Evolutionary conservation across 2,329 filamentous ascomycete species (phyloP), one percentile per base, ranked within the genome.

Genomic region (Periglandula ipomoeae): DNA sequence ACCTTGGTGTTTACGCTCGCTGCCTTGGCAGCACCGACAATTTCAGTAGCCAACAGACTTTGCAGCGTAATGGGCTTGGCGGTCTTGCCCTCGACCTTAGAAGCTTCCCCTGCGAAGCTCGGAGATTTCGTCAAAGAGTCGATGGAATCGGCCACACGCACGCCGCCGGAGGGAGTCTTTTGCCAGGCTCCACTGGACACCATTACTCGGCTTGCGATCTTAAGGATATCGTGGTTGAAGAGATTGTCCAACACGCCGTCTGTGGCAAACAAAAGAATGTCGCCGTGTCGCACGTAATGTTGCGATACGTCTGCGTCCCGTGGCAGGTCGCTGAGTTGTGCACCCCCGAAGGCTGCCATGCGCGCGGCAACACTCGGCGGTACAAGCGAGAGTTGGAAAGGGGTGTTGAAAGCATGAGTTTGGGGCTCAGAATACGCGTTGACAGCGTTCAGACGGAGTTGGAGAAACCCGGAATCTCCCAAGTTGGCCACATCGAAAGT

Each of bases 171-270:
- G 0, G 68, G 70, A 1, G 78, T 78, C 56, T 75, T 74, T 19
- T 78, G 71, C 89, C 90, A 96, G 0, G 87, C 89, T 3, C 85
- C 84, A 4, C 75, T 72, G 13, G 76, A 71, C 30, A 82, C 73
- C 89, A 98, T 95, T 24, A 82, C 74, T 44, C 77, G 75, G 55
- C 84, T 91, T 23, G 91, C 82, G 46, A 94, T 81, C 51, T 82
- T 80, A 11, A 98, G 75, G 26, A 94, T 84, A 56, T 98, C 89
- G 61, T 95, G 87, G 59, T 89, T 86, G 61, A 88, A 93, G 27
- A 98, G 74, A 59, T 98, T 98, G 65, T 98, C 93, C 78, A 93
- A 93, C 4, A 97, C 85, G 4, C 93, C 93, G 65, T 98, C 93
- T 1, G 89, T 95, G 2, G 89, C 93, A 56, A 98, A 86, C 17